phyloP scores from a whole-genome alignment of 352 stramenopile genomes.

The Globisporangium acanthophoron region DNA sequence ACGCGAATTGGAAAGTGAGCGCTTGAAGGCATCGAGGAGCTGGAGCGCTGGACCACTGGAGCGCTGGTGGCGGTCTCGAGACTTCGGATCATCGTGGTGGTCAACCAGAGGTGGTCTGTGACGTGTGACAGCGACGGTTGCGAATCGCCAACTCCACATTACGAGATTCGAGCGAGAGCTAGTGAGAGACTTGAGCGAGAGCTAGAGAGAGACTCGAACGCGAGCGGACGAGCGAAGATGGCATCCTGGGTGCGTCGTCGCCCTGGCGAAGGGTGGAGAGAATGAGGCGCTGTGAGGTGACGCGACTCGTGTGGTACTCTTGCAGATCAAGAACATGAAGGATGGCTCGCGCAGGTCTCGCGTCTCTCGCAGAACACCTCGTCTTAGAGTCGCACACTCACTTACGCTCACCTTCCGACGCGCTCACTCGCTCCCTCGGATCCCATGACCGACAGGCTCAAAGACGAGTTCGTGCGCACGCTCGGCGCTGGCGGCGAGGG shows the following conservation, averaged over 20 bases:
- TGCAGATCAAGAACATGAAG: conserved; percentile 71
- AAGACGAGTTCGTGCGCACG: conserved; percentile 63
- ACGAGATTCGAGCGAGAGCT: too few relatives aligned
- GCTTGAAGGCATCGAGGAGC: background rate
- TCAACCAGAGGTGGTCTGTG: background rate
- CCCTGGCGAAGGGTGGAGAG: background rate
- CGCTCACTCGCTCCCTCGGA: background rate
- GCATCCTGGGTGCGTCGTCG: conserved; percentile 1
- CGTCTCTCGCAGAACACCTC: background rate
- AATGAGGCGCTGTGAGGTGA: conserved; percentile 2
- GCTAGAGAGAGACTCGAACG: background rate
- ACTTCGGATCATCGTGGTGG: background rate
- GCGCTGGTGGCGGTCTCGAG: background rate
- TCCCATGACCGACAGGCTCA: conserved; percentile 32
- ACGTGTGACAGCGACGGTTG: background rate
- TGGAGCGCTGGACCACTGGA: background rate
- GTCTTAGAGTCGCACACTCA: background rate
- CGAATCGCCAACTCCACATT: background rate
- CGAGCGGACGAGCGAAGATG: background rate
- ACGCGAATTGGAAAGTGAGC: background rate
- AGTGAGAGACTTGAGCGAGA: background rate
- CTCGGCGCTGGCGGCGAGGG: conserved; percentile 45
- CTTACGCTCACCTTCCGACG: background rate
- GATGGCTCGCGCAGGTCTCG: conserved; percentile 50
- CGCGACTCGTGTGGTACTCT: background rate